Conservation (phyloP, 2,329 filamentous ascomycete species). For the Arthrobotrys pseudoclavata region DNA sequence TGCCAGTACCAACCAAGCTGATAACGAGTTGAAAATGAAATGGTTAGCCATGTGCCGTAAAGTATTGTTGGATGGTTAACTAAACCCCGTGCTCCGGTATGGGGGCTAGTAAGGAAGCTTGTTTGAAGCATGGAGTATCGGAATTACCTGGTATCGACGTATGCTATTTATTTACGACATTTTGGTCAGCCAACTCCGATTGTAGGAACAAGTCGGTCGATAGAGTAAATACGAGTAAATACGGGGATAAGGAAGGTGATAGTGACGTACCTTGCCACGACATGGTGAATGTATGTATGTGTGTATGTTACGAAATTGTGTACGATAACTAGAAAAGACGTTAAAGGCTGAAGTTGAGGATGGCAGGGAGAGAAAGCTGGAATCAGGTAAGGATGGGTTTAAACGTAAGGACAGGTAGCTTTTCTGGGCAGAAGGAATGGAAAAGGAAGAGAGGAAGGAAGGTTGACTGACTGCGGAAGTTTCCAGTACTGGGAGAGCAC, state of each 20-base stretch:
- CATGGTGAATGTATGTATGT: conserved; percentile 61
- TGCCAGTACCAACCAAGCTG: conserved; percentile 83
- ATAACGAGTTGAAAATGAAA: not conserved
- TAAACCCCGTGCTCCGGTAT: not conserved
- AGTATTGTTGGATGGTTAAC: not conserved
- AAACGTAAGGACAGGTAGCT: conserved; percentile 24
- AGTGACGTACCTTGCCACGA: conserved; percentile 63
- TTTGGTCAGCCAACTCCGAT: conserved; percentile 20
- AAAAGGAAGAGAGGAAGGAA: no score
- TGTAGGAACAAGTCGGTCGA: not conserved
- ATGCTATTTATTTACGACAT: conserved; percentile 22
- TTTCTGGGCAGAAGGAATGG: not conserved
- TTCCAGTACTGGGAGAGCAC: no score
- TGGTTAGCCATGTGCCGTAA: conserved; percentile 18
- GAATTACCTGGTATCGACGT: conserved; percentile 49
- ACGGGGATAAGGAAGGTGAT: not conserved
- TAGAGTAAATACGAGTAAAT: not conserved
- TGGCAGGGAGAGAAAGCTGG: no score
- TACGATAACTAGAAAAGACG: not conserved
- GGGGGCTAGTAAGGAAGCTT: no score
- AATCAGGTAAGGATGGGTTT: not conserved
- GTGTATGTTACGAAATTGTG: not conserved
- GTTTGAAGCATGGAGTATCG: no score
- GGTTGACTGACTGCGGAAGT: no score
- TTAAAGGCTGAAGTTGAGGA: not conserved